Evolutionary conservation across 352 stramenopile species (phyloP).

Genomic region (Pythium chondricola): DNA sequence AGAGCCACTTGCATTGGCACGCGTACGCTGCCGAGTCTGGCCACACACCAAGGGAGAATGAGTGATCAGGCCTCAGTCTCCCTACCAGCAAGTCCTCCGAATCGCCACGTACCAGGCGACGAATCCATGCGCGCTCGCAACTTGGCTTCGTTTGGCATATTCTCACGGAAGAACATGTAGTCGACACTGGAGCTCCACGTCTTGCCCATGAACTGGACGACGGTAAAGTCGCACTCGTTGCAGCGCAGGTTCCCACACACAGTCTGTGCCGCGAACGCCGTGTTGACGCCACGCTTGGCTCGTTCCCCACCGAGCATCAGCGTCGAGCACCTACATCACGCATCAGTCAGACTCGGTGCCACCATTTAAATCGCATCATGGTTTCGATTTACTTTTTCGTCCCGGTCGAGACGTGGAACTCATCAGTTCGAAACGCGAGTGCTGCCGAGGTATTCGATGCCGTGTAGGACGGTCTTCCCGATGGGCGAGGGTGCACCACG

Average conservation of each 20-base stretch:
- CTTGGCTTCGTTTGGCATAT: constrained; percentile 65
- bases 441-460: not conserved
- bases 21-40: constrained; percentile 58
- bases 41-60: not conserved
- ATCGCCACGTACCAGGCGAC: constrained; percentile 35
- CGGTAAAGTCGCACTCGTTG: constrained; percentile 79
- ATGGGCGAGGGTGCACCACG: constrained; percentile 30
- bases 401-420: constrained; percentile 14
- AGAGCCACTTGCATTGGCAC: constrained; percentile 80
- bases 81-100: not conserved
- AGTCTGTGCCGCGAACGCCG: constrained; percentile 45
- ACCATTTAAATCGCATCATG: not conserved
- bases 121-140: constrained; percentile 58
- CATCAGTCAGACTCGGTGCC: not conserved
- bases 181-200: constrained; percentile 63
- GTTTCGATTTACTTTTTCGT: constrained; percentile 49
- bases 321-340: constrained; percentile 44
- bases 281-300: constrained; percentile 51
- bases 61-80: not conserved
- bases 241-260: constrained; percentile 69
- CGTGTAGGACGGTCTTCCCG: too few relatives aligned
- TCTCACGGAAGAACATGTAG: constrained; percentile 86
- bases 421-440: constrained; percentile 26
- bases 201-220: constrained; percentile 70
- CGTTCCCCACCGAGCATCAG: constrained; percentile 44